Evolutionary conservation across 176 grass and related monocot species (phyloP).

Genomic region (Triticum urartu): DNA sequence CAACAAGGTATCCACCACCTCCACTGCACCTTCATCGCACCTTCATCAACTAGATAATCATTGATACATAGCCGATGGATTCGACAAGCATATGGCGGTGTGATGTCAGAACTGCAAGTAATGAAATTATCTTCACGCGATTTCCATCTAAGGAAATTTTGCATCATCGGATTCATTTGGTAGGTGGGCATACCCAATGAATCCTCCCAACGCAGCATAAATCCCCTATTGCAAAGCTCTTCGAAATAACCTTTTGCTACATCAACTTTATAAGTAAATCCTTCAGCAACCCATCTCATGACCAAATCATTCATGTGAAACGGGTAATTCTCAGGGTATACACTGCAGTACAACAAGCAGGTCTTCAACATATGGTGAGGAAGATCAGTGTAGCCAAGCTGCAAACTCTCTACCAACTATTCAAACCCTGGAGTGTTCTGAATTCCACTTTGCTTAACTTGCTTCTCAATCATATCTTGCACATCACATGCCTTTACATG

Average conservation of each 20-base stretch:
- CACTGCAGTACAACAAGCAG: not conserved
- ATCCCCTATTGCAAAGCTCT: not conserved
- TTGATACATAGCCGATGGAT: not conserved
- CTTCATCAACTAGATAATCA: rapidly evolving
- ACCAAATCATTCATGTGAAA: not conserved
- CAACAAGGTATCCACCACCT: not conserved
- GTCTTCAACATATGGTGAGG: not conserved
- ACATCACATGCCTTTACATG: too few species aligned
- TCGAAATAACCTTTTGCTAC: not conserved
- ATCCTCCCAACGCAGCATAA: rapidly evolving
- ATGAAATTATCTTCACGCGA: not conserved
- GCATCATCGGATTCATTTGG: too few species aligned
- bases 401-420: not conserved
- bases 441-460: not conserved
- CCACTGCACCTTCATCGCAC: too few species aligned
- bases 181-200: too few species aligned
- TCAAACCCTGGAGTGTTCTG: not conserved
- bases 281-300: not conserved
- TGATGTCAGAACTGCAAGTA: not conserved
- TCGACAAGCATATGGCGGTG: too few species aligned
- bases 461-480: too few species aligned
- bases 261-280: not conserved
- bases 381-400: not conserved
- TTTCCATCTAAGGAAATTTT: not conserved
- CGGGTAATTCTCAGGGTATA: not conserved